Evolutionary conservation across 768 basidiomycete genomes (phyloP).

Genomic region (Grammothele lineata): DNA sequence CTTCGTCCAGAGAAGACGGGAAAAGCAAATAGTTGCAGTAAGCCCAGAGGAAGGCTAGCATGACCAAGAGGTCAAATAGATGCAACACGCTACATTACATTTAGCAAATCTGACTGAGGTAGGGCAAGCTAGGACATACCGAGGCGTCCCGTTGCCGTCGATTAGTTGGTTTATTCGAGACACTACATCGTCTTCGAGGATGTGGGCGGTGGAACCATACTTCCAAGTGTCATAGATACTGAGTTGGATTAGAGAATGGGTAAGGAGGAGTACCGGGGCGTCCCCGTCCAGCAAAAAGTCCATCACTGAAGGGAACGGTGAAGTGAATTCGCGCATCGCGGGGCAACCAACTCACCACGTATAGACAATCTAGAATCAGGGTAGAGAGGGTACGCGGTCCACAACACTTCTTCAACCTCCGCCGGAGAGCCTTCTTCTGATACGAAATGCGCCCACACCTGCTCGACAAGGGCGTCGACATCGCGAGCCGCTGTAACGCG

Average conservation of each 20-base stretch:
- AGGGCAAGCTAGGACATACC: too few species aligned
- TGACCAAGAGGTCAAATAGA: constrained; percentile 36
- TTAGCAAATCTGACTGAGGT: too few species aligned
- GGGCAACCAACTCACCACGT: constrained; percentile 19
- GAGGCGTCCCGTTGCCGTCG: constrained; percentile 40
- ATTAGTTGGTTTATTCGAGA: constrained; percentile 24
- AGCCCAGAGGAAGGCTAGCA: constrained; percentile 36
- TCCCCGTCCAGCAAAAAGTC: constrained; percentile 34
- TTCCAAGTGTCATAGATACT: constrained; percentile 40
- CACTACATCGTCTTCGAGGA: neutral
- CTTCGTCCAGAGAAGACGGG: neutral
- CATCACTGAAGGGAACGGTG: constrained; percentile 31
- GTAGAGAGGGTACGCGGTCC: constrained; percentile 39
- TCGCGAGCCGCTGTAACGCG: constrained; percentile 23
- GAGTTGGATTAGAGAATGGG: constrained; percentile 38
- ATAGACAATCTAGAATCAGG: constrained; percentile 16
- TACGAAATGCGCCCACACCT: constrained; percentile 42
- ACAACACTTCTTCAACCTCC: constrained; percentile 46
- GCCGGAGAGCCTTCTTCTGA: constrained; percentile 32
- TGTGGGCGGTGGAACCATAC: constrained; percentile 20
- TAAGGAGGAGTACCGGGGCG: constrained; percentile 33
- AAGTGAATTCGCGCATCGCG: neutral
- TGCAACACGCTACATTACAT: constrained; percentile 43
- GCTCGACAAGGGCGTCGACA: constrained; percentile 31
- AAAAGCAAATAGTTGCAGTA: constrained; percentile 31